Conservation (phyloP, 2,329 filamentous ascomycete species). For the Dactylellina drechsleri region DNA sequence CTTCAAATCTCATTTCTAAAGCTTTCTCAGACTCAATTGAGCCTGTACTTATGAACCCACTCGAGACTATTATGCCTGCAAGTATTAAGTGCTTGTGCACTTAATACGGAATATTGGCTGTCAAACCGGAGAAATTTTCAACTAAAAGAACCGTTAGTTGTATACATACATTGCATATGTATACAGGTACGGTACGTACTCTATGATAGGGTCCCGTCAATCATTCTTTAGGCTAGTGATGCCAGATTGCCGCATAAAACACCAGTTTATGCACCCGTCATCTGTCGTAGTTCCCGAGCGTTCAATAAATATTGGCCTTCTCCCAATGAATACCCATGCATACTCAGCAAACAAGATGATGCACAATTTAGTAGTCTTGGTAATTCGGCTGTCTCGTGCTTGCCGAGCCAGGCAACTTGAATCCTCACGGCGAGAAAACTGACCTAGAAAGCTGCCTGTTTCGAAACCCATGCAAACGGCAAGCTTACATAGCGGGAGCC, state of each 20-base stretch:
- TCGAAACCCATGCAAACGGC: slow-evolving; percentile 13
- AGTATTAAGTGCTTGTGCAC: no score
- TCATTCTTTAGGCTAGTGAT: slow-evolving; percentile 22
- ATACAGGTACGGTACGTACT: background rate
- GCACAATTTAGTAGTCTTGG: slow-evolving; percentile 10
- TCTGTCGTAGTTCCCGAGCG: no score
- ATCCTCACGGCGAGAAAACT: slow-evolving; percentile 23
- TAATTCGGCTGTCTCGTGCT: slow-evolving; percentile 13
- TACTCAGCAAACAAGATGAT: slow-evolving; percentile 5
- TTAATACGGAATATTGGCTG: no score
- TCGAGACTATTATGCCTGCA: no score
- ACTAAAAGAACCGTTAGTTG: no score
- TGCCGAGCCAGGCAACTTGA: slow-evolving; percentile 51
- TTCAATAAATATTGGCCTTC: slow-evolving; percentile 31
- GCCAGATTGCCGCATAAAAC: slow-evolving; percentile 50
- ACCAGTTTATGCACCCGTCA: slow-evolving; percentile 1
- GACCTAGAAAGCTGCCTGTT: slow-evolving; percentile 28
- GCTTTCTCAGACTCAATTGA: no score
- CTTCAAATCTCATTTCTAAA: no score
- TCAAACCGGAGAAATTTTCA: no score
- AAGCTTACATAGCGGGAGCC: slow-evolving; percentile 10
- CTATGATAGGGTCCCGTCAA: background rate
- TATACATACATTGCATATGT: no score
- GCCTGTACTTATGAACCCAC: no score
- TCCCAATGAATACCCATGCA: slow-evolving; percentile 7